phyloP scores from a whole-genome alignment of 2,329 filamentous ascomycete genomes.

The Pseudogymnoascus sp. region DNA sequence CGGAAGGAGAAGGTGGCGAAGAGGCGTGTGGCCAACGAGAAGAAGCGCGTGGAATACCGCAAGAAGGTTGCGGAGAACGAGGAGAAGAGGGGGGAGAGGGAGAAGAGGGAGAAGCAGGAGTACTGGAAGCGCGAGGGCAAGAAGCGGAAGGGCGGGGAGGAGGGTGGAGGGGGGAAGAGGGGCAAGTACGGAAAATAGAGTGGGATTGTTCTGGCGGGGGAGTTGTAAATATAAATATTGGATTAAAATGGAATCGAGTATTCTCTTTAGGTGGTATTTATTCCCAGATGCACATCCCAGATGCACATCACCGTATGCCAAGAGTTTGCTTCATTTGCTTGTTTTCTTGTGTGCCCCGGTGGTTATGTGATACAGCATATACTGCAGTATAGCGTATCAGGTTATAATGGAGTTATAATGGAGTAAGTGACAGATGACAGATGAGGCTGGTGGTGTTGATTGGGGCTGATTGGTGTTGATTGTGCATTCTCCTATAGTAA shows the following conservation, averaged over 20 bases:
- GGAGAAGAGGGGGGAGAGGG: slow-evolving; percentile 78
- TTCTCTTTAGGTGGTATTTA: background rate
- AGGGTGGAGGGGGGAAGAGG: slow-evolving; percentile 39
- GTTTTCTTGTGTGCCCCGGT: background rate
- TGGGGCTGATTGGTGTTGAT: background rate
- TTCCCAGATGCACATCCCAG: background rate
- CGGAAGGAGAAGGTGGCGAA: slow-evolving; percentile 86
- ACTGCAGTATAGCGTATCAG: background rate
- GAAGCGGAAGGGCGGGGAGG: slow-evolving; percentile 56
- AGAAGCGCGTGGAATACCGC: slow-evolving; percentile 70
- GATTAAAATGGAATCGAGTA: background rate
- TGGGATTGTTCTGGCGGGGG: background rate
- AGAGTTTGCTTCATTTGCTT: background rate
- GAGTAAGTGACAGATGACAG: background rate
- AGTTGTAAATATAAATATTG: slow-evolving; percentile 1
- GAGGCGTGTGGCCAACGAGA: slow-evolving; percentile 77
- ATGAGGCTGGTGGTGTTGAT: background rate
- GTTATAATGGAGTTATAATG: background rate
- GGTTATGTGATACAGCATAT: background rate
- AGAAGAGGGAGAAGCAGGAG: slow-evolving; percentile 87
- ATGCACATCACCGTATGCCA: background rate
- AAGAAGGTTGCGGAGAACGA: slow-evolving; percentile 74
- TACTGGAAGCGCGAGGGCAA: slow-evolving; percentile 89
- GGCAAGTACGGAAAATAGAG: slow-evolving; percentile 16
- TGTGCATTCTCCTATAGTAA: background rate